Percentiles rank a stretch among this genome's conserved stretches.
phyloP scores from a whole-genome alignment of 164 flowering plant genomes.

The Cinnamomum chago region DNA sequence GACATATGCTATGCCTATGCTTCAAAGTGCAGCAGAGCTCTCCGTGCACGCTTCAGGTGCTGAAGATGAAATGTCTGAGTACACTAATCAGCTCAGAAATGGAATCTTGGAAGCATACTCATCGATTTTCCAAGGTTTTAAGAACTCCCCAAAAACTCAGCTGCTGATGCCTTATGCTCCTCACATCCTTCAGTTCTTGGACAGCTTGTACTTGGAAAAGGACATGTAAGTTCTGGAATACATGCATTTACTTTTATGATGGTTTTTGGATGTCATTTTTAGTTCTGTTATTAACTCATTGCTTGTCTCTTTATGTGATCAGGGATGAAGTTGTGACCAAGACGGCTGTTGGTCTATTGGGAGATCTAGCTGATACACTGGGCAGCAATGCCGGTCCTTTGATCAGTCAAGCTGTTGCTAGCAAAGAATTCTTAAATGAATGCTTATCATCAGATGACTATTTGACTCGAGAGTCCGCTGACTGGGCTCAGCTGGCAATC shows the following conservation, averaged over 20 bases:
- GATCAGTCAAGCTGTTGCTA: constrained; percentile 65
- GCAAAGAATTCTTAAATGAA: constrained; percentile 73
- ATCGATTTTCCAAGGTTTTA: constrained; percentile 60
- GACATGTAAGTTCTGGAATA: constrained; percentile 46
- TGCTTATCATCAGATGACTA: constrained; percentile 80
- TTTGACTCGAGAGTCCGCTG: constrained; percentile 86
- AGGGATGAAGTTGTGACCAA: constrained; percentile 90
- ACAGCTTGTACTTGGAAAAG: constrained; percentile 44
- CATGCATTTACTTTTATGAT: neutral
- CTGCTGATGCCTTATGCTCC: constrained; percentile 51
- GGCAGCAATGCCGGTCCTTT: constrained; percentile 71
- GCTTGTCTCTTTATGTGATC: constrained; percentile 6
- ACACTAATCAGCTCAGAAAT: constrained; percentile 50
- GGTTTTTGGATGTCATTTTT: neutral
- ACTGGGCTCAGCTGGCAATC: constrained; percentile 75
- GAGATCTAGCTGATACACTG: constrained; percentile 87
- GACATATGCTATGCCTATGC: constrained; percentile 69
- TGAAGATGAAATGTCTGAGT: constrained; percentile 56
- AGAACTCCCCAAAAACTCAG: constrained; percentile 54
- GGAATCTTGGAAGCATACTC: constrained; percentile 67
- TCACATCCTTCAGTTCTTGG: constrained; percentile 55
- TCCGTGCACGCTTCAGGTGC: constrained; percentile 40
- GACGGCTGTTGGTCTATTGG: constrained; percentile 80
- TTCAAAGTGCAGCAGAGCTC: constrained; percentile 61
- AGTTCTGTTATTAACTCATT: neutral